phyloP scores from a whole-genome alignment of 2,329 filamentous ascomycete species.

The Byssoonygena ceratinophila region DNA sequence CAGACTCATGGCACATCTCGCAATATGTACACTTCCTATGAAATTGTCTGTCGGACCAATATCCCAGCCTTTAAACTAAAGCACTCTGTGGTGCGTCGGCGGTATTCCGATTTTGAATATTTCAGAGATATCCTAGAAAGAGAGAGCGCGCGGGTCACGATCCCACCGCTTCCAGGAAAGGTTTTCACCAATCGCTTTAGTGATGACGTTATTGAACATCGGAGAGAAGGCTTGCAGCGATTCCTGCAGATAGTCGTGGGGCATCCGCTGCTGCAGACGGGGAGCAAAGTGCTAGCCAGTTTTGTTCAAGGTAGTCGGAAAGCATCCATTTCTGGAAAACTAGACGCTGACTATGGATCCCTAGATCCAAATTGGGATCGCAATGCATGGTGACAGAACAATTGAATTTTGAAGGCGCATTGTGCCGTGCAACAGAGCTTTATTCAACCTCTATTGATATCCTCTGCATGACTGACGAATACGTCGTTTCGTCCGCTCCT shows the following conservation, averaged over 20 bases:
- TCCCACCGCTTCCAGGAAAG: slow-evolving; percentile 89
- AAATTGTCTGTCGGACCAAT: slow-evolving; percentile 95
- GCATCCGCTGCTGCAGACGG: slow-evolving; percentile 90
- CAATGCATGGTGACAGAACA: slow-evolving; percentile 58
- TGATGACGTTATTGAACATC: slow-evolving; percentile 94
- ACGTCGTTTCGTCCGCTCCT: background rate
- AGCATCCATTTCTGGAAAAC: too few species aligned
- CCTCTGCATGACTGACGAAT: background rate
- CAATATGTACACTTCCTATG: slow-evolving; percentile 97
- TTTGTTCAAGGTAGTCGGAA: slow-evolving; percentile 79
- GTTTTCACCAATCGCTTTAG: slow-evolving; percentile 97
- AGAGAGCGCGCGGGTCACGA: slow-evolving; percentile 86
- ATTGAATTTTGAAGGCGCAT: background rate
- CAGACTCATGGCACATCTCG: slow-evolving; percentile 90
- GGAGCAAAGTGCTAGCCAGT: slow-evolving; percentile 87
- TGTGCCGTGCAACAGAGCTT: background rate
- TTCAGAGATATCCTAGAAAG: slow-evolving; percentile 97
- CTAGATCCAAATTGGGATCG: slow-evolving; percentile 63
- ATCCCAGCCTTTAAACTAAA: slow-evolving; percentile 98
- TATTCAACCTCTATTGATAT: background rate
- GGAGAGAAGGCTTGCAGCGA: slow-evolving; percentile 80
- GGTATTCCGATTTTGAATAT: slow-evolving; percentile 97
- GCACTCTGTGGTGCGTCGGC: slow-evolving; percentile 73
- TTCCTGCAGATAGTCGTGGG: slow-evolving; percentile 97
- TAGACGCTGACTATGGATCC: background rate